These are phyloP conservation scores for Colletotrichum melonis DNA, from an alignment of 2,329 filamentous ascomycete species.

Conservation along the genomic window DNA sequence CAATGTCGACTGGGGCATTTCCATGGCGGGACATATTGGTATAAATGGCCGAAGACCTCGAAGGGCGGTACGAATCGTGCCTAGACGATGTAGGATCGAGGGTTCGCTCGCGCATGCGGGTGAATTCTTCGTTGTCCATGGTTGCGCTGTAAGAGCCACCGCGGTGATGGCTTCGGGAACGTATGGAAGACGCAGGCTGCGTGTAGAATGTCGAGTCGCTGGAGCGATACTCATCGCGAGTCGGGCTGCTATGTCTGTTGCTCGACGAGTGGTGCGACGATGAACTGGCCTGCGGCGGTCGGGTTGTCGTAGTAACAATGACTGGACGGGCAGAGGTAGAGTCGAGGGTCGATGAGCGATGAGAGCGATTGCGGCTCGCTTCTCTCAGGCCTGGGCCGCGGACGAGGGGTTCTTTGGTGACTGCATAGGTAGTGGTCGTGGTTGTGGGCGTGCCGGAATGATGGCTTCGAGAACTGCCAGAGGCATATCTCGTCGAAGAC, in stretches of 20 bases:
- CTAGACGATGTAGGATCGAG: constrained; percentile 55
- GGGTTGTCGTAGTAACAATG: constrained; percentile 65
- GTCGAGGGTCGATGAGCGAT: constrained; percentile 63
- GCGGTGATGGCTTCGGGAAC: constrained; percentile 59
- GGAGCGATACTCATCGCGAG: constrained; percentile 62
- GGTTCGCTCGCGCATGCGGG: constrained; percentile 59
- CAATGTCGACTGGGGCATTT: constrained; percentile 61
- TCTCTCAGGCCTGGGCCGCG: constrained; percentile 62
- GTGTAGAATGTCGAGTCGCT: constrained; percentile 67
- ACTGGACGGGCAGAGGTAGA: constrained; percentile 62
- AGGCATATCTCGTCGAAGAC: constrained; percentile 48
- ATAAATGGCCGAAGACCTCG: constrained; percentile 59
- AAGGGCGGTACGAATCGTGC: constrained; percentile 59
- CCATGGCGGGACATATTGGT: constrained; percentile 56
- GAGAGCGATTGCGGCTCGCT: constrained; percentile 54
- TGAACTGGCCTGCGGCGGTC: constrained; percentile 53
- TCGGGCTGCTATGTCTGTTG: constrained; percentile 57
- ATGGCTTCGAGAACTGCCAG: constrained; percentile 33
- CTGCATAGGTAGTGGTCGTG: constrained; percentile 67
- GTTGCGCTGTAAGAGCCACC: constrained; percentile 57
- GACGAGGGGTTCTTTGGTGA: constrained; percentile 62
- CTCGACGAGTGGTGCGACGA: constrained; percentile 46
- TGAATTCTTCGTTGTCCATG: constrained; percentile 63
- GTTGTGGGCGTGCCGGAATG: constrained; percentile 38
- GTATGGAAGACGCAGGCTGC: constrained; percentile 68